Base-by-base conservation (phyloP, 2,329 filamentous ascomycete species). In the Fusarium multiceps region DNA sequence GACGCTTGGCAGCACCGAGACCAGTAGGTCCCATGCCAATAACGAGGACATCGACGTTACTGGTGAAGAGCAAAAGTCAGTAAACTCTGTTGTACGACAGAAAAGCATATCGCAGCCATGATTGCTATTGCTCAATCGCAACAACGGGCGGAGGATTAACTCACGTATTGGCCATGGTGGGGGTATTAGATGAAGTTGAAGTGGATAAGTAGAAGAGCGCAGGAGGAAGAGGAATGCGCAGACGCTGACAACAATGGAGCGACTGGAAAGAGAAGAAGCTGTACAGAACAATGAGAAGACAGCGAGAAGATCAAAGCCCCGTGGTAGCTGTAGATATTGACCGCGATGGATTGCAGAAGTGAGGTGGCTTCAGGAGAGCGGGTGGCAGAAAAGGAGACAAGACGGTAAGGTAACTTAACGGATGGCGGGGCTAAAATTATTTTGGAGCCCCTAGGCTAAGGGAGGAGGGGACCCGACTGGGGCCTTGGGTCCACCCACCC, bases 11-110 rank as follows among this genome's bases (percentile, higher is more conserved):
- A 80, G 96, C 96, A 87, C 96, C 96, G 76, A 98, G 89, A 84
- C 96, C 96, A 79, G 96, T 98, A 77, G 96, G 96, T 80, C 96
- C 96, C 84, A 95, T 95, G 80, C 96, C 96, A 85, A 98, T 98
- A 82, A 99, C 90, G 80, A 99, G 93, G 75, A 99, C 92, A 84
- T 99, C 96, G 81, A 98, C 93, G 78, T 93, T 91, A 82, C 94
- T 97, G 82, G 62, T 23, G 43, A 46, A 47, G 46, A 23, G 18
- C 6, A 27, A 37, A 56, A 32, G 63, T 77, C 60, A 76, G 74
- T 40, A 66, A 65, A 34, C 7, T 7, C n/a, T 25, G 18, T 50
- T 45, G 37, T 23, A 32, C n/a, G 13, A 18, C 18, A 23, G 14
- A 12, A 49, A 16, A 20, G 32, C 49, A 41, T 18, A 56, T 59